A percentile compares a stretch with the other conserved stretches of the same genome.
phyloP scores from a whole-genome alignment of 768 basidiomycete genomes.

The Neoboletus magnificus region DNA sequence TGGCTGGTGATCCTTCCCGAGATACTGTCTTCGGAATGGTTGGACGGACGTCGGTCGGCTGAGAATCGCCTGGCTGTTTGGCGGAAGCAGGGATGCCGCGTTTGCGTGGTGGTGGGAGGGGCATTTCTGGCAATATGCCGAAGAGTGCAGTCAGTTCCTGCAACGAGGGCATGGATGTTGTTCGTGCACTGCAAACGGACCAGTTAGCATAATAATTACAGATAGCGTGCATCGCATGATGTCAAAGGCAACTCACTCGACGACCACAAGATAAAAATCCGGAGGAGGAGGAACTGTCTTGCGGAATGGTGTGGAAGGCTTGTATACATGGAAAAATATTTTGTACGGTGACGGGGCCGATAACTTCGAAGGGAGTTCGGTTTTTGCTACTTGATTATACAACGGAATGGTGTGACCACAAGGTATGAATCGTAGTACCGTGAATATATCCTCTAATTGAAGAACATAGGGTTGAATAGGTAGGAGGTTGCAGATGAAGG shows the following conservation, averaged over 20 bases:
- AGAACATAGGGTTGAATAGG: background rate
- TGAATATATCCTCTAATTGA: conserved; percentile 60
- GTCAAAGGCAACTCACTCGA: conserved; percentile 59
- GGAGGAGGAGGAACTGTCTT: conserved; percentile 74
- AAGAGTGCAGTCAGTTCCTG: conserved; percentile 76
- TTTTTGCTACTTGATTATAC: conserved; percentile 26
- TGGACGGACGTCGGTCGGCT: background rate
- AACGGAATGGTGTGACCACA: conserved; percentile 52
- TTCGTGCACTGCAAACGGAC: conserved; percentile 59
- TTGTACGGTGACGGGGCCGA: conserved; percentile 43
- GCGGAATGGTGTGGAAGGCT: conserved; percentile 82
- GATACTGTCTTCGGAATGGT: background rate
- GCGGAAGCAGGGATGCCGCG: conserved; percentile 11
- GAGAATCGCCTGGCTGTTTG: conserved; percentile 2
- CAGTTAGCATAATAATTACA: conserved; percentile 1
- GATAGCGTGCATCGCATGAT: background rate
- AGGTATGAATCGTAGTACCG: conserved; percentile 67
- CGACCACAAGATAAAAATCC: conserved; percentile 82
- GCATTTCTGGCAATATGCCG: conserved; percentile 56
- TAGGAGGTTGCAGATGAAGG: background rate
- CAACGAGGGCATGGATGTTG: conserved; percentile 77
- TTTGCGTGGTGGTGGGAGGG: conserved; percentile 58
- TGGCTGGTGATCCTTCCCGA: background rate
- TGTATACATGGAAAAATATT: conserved; percentile 89
- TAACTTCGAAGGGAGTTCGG: background rate